Conservation (phyloP, 1,284 basidiomycete genomes). For the Porodaedalea pini region DNA sequence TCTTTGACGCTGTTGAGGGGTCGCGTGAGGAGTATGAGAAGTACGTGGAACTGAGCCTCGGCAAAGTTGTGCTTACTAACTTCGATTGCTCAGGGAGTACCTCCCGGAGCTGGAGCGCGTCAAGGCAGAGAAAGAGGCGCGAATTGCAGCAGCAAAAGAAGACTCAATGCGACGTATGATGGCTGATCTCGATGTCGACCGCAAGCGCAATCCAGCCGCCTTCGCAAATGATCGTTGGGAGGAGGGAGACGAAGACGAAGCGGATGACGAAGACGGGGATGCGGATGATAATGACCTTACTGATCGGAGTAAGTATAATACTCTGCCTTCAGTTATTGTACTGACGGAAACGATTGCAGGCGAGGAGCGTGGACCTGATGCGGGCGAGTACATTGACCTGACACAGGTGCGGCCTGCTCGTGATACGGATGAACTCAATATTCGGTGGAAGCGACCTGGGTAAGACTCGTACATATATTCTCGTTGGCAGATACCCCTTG, state of each 20-base stretch:
- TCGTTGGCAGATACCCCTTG: too few relatives aligned
- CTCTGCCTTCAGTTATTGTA: slow-evolving; percentile 17
- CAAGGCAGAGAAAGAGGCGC: slow-evolving; percentile 54
- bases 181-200: slow-evolving; percentile 80
- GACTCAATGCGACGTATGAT: slow-evolving; percentile 82
- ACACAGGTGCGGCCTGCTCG: slow-evolving; percentile 47
- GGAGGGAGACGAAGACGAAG: slow-evolving; percentile 47
- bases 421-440: slow-evolving; percentile 40
- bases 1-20: slow-evolving; percentile 87
- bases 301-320: slow-evolving; percentile 55
- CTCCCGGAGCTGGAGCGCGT: slow-evolving; percentile 84
- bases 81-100: slow-evolving; percentile 64
- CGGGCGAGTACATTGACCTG: slow-evolving; percentile 57
- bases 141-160: slow-evolving; percentile 66
- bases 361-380: slow-evolving; percentile 63
- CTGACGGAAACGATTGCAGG: slow-evolving; percentile 36
- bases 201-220: slow-evolving; percentile 50
- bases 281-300: slow-evolving; percentile 49
- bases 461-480: background rate
- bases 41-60: slow-evolving; percentile 40
- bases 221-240: slow-evolving; percentile 52
- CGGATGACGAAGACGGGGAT: slow-evolving; percentile 62
- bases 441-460: slow-evolving; percentile 62
- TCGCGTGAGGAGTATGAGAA: slow-evolving; percentile 86
- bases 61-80: background rate